Percentiles rank a stretch among this genome's conserved stretches.
These are phyloP conservation scores for Cyclotella atomus DNA, from an alignment of 108 stramenopile genomes.

Conservation along the genomic window DNA sequence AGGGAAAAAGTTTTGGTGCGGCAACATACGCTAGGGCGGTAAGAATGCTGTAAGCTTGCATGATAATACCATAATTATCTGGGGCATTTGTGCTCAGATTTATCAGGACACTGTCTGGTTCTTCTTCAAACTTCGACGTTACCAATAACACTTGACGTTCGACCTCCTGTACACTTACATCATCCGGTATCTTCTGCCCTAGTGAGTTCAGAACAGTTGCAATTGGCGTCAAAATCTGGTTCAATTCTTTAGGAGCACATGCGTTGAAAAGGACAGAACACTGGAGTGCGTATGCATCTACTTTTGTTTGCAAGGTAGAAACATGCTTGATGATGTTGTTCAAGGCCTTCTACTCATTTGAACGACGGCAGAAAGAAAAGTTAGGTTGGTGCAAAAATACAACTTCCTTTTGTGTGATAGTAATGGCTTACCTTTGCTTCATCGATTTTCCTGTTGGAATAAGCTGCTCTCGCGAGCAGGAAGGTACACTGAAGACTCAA, in stretches of 20 bases:
- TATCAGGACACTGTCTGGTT: neutral
- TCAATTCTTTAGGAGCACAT: neutral
- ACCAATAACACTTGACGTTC: neutral
- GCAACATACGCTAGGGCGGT: neutral
- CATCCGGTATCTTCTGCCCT: constrained; percentile 32
- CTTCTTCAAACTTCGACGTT: neutral
- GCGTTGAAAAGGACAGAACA: neutral
- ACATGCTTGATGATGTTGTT: constrained; percentile 1
- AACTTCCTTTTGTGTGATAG: neutral
- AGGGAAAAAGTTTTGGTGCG: neutral
- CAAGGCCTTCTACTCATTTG: neutral
- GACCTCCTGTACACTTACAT: neutral
- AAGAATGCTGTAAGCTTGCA: neutral
- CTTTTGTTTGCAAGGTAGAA: constrained; percentile 12
- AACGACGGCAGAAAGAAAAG: neutral
- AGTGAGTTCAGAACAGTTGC: constrained; percentile 27
- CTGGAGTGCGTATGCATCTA: constrained; percentile 13
- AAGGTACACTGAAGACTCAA: constrained; percentile 9
- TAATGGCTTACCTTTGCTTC: constrained; percentile 11
- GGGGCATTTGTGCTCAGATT: neutral
- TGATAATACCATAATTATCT: neutral
- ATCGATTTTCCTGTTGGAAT: constrained; percentile 13
- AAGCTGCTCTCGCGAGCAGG: neutral
- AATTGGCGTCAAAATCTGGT: constrained; percentile 11
- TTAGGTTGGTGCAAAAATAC: neutral